A percentile compares a stretch with the other conserved stretches of the same genome.
These are phyloP conservation scores for Ceraceosorus guamensis DNA, from an alignment of 1,284 basidiomycete species.

Conservation along the genomic window DNA sequence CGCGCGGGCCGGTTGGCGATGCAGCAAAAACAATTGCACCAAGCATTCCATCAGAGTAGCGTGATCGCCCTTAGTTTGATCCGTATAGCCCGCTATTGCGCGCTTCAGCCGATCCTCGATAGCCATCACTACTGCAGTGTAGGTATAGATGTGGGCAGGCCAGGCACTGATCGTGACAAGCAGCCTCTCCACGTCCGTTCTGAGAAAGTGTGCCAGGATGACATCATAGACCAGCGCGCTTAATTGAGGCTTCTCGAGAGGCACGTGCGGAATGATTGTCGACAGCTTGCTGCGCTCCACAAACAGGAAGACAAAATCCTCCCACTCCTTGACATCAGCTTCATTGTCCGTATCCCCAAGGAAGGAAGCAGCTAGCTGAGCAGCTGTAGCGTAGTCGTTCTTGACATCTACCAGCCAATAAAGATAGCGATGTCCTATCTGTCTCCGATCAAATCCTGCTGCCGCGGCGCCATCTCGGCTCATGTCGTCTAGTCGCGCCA, in stretches of 20 bases:
- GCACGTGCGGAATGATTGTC: constrained; percentile 82
- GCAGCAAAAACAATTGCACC: constrained; percentile 79
- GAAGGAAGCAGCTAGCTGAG: constrained; percentile 75
- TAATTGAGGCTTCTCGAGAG: constrained; percentile 71
- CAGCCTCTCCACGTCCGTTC: constrained; percentile 62
- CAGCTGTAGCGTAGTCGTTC: constrained; percentile 74
- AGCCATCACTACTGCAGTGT: constrained; percentile 74
- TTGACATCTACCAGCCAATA: constrained; percentile 48
- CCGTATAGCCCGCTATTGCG: background rate
- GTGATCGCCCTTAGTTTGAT: constrained; percentile 49
- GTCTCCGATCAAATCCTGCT: constrained; percentile 57
- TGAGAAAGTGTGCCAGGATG: constrained; percentile 78
- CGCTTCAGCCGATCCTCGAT: constrained; percentile 66
- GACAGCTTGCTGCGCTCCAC: constrained; percentile 73
- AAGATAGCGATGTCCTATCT: constrained; percentile 42
- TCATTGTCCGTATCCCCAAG: constrained; percentile 53
- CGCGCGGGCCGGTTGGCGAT: constrained; percentile 87
- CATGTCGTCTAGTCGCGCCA: constrained; percentile 69
- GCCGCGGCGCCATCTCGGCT: constrained; percentile 44
- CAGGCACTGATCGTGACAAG: constrained; percentile 69
- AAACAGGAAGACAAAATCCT: constrained; percentile 88
- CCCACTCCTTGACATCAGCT: constrained; percentile 74
- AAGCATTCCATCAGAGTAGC: constrained; percentile 73
- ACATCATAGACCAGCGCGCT: constrained; percentile 86
- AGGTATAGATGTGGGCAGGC: constrained; percentile 85